Evolutionary conservation across 371 early-diverging fungal species (phyloP).

Genomic region (Dinochytrium kinnereticum): DNA sequence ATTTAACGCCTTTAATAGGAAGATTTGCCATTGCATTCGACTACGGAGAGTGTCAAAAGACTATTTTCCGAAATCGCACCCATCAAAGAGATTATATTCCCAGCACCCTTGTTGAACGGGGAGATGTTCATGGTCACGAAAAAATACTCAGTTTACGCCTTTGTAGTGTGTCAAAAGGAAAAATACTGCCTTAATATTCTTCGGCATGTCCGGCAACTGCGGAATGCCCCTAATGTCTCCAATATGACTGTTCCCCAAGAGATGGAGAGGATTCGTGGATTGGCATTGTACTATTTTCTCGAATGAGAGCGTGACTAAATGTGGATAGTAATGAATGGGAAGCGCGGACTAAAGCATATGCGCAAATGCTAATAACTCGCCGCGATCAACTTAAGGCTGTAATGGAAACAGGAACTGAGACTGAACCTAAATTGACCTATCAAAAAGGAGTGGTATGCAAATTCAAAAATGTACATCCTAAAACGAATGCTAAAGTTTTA

Average conservation of each 20-base stretch:
- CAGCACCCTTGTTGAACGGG: conserved; percentile 15
- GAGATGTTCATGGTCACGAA: conserved; percentile 3
- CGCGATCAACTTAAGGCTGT: not conserved
- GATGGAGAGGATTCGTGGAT: not conserved
- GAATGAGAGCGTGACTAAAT: too few species aligned
- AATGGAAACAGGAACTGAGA: conserved; percentile 6
- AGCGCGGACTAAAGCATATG: conserved; percentile 30
- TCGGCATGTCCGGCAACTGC: too few species aligned
- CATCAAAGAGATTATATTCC: not conserved
- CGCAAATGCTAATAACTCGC: conserved; percentile 7
- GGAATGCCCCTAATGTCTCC: too few species aligned
- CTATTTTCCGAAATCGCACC: not conserved
- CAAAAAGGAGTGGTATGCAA: conserved; percentile 31
- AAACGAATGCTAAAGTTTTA: conserved; percentile 33
- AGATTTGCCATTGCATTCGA: conserved; percentile 11
- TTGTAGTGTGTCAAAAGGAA: not conserved
- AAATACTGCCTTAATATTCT: not conserved
- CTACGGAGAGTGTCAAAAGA: not conserved
- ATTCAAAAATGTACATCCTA: conserved; percentile 34
- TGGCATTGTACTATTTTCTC: not conserved
- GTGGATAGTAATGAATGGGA: conserved; percentile 34
- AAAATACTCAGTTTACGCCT: not conserved
- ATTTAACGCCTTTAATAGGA: too few species aligned
- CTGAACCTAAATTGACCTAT: conserved; percentile 26
- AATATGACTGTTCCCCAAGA: too few species aligned